These are phyloP conservation scores for Pichia sp. DNA, from an alignment of 1,139 yeast species.

Conservation along the genomic window DNA sequence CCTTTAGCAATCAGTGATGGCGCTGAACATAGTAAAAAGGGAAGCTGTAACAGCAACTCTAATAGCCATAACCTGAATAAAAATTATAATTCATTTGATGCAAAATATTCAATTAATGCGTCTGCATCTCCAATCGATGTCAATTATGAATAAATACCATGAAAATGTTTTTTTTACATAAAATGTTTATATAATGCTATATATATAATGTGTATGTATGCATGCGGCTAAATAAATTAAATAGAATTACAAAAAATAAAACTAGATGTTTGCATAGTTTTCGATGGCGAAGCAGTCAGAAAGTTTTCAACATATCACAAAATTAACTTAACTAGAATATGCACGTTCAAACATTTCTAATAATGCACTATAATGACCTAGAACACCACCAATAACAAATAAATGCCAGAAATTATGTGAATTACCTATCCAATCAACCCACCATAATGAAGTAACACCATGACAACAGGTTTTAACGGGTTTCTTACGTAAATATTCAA, in stretches of 20 bases:
- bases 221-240: neutral
- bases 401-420: slow-evolving; percentile 95
- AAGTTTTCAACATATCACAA: too few species aligned
- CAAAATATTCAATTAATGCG: slow-evolving; percentile 11
- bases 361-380: slow-evolving; percentile 78
- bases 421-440: slow-evolving; percentile 69
- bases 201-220: neutral
- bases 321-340: neutral
- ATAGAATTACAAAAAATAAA: neutral
- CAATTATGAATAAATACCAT: neutral
- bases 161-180: neutral
- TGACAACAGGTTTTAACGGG: slow-evolving; percentile 43
- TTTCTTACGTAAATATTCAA: slow-evolving; percentile 46
- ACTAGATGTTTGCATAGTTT: too few species aligned
- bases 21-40: neutral
- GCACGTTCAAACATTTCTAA: slow-evolving; percentile 52
- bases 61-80: neutral
- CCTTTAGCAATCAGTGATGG: neutral
- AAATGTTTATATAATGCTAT: neutral
- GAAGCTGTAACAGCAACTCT: neutral
- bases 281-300: too few species aligned
- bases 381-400: slow-evolving; percentile 78
- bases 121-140: slow-evolving; percentile 13
- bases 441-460: slow-evolving; percentile 63
- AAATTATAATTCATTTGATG: slow-evolving; percentile 7